Base-by-base conservation (phyloP, 331 rosid species). In the Pyracantha coccinea region DNA sequence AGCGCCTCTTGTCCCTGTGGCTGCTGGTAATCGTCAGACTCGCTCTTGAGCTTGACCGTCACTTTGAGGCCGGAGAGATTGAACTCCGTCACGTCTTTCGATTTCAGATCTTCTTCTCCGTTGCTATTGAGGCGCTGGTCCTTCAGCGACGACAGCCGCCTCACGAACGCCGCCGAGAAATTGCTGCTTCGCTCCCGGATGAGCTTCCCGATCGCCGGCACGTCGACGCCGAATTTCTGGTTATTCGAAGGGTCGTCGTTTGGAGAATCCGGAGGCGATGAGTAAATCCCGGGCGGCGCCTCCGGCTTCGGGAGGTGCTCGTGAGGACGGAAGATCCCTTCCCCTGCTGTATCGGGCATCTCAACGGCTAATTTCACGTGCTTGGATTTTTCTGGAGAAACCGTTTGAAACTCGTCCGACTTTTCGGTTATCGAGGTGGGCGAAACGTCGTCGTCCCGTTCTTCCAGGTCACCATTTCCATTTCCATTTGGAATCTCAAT, bases 271-370 rank as follows among this genome's bases (percentile, higher is more conserved):
- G 70, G 47, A 12, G 80, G 65, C 29, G 63, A 17, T 23, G 27
- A 15, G 0, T 21, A 74, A 8, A 81, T 19, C 8, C 83, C 90
- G 4, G 86, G 96, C 4, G 97, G 93, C 0, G 87, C 83, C 50
- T 81, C 83, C 23, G 99, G 99, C 57, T 79, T 75, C 1, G 99
- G 99, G 52, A 95, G 97, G 13, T 78, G 83, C 1, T 86, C 85
- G 73, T 90, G 90, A 52, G 92, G 92, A 61, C 65, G 85, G 19
- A 84, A 8, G 15, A 87, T 11, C 38, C 28, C 69, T 72, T 16
- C 59, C 1, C 55, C 64, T 17, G 47, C 57, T 61, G 50, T 12
- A n/a, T 17, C 66, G 33, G 73, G 61, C 68, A 35, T 19, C n/a
- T 19, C 68, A 45, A 71, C 81, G 63, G 69, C 41, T 52, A 52